Base-by-base conservation (phyloP, 1,139 yeast genomes). In the Protomyces lactucae-debilis region DNA sequence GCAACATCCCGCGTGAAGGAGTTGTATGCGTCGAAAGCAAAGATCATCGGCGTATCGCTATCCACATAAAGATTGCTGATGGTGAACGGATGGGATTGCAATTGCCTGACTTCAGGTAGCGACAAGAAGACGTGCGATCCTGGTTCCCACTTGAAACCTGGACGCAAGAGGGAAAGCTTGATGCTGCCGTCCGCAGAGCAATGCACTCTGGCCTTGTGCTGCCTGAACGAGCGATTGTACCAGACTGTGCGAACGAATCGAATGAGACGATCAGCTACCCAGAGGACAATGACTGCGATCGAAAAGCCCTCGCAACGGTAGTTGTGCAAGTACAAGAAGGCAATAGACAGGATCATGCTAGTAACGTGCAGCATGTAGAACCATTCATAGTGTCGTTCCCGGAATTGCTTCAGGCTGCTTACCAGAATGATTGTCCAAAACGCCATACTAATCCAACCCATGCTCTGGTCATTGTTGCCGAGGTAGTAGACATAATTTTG, bases 141-240 rank as follows among this genome's bases (percentile, higher is more conserved):
- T n/a, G 57, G 51, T 10, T 23, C 51, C 57, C 57, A 54, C 23
- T 43, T 43, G 51, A 21, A 37, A 8, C 37, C 43, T 18, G 28
- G 40, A n/a, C 48, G 43, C 46, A 36, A 23, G 36, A 54, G 18
- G 16, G 48, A 18, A n/a, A 54, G 40, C 51, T 54, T 54, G 46
- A 54, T 48, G 39, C 48, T 43, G 23, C 57, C 57, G 5, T 54
- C 57, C n/a, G 43, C 21, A n/a, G 18, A 40, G 10, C 86, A 93
- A n/a, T 40, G 12, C 16, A 54, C 40, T 8, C 21, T 8, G 14
- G 57, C 57, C 16, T 36, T 21, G 28, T 54, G 48, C 16, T 40
- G 40, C 35, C n/a, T 32, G 32, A 25, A 40, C 9, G 40, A 16
- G 32, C 57, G 28, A 21, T 54, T 54, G 35, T 37, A 40, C 57